phyloP scores from a whole-genome alignment of 2,329 filamentous ascomycete species.

The Aotearoamyces nothofagi region DNA sequence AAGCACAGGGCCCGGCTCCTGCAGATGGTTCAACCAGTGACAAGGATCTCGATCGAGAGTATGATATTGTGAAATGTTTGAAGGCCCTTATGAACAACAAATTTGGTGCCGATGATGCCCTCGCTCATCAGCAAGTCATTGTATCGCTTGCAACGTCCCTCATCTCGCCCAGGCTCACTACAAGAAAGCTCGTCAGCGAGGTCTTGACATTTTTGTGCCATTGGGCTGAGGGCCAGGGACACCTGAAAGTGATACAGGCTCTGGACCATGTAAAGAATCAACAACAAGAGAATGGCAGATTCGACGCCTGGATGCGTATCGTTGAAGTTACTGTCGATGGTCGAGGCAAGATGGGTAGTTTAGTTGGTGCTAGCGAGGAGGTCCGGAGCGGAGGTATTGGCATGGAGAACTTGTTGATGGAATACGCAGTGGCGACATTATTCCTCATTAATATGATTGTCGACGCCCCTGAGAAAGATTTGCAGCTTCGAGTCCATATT shows the following conservation, averaged over 20 bases:
- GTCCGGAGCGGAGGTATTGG: constrained; percentile 90
- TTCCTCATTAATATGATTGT: constrained; percentile 95
- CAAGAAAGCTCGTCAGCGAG: constrained; percentile 88
- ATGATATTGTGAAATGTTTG: constrained; percentile 94
- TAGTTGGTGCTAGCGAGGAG: constrained; percentile 93
- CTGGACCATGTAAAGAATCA: constrained; percentile 82
- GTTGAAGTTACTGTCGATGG: constrained; percentile 96
- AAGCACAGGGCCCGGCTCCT: constrained; percentile 46
- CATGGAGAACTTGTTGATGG: constrained; percentile 98
- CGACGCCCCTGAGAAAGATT: constrained; percentile 75
- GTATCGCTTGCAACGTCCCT: constrained; percentile 76
- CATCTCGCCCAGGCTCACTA: constrained; percentile 77
- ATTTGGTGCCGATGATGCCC: constrained; percentile 90
- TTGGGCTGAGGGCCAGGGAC: constrained; percentile 79
- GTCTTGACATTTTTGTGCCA: constrained; percentile 93
- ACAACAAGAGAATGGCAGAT: constrained; percentile 83
- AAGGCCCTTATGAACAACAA: constrained; percentile 99
- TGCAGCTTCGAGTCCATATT: constrained; percentile 86
- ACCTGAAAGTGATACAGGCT: constrained; percentile 84
- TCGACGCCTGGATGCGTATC: constrained; percentile 97
- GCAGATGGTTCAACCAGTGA: constrained; percentile 38
- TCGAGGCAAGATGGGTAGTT: constrained; percentile 94
- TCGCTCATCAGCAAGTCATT: constrained; percentile 79
- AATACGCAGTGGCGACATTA: constrained; percentile 90
- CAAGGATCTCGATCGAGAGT: constrained; percentile 60